A percentile compares a stretch with the other conserved stretches of the same genome.
Conservation (phyloP, 176 grass and related monocot genomes). For the Eragrostis curvula region DNA sequence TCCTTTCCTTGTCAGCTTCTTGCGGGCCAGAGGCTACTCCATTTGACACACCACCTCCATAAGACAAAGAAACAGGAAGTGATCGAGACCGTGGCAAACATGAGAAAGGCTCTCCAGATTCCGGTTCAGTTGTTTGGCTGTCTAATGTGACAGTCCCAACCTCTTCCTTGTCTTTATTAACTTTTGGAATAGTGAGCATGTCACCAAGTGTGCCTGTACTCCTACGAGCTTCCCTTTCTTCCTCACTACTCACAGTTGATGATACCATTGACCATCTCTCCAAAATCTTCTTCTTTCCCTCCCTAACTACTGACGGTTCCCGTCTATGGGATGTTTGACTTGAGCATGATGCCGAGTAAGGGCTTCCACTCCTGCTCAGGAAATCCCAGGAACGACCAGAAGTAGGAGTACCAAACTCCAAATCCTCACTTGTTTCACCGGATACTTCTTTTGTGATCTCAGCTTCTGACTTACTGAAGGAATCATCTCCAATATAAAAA, state of each 20-base stretch:
- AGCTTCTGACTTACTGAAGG: slow-evolving; percentile 68
- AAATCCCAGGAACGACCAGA: slow-evolving; percentile 84
- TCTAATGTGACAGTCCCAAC: slow-evolving; percentile 26
- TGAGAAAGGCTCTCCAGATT: slow-evolving; percentile 41
- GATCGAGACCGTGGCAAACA: slow-evolving; percentile 78
- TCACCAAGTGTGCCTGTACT: slow-evolving; percentile 79
- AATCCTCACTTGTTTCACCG: slow-evolving; percentile 63
- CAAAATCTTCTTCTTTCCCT: slow-evolving; percentile 84
- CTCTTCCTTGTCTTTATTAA: slow-evolving; percentile 57
- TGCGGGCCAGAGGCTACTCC: slow-evolving; percentile 30
- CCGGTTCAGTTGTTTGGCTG: slow-evolving; percentile 33
- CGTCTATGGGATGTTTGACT: slow-evolving; percentile 53
- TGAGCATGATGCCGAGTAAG: slow-evolving; percentile 70
- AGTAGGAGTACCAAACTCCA: slow-evolving; percentile 71
- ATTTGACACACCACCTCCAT: slow-evolving; percentile 43
- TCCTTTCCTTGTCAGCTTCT: slow-evolving; percentile 59
- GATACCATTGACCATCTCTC: slow-evolving; percentile 86
- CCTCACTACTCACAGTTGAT: slow-evolving; percentile 48
- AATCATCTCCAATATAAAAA: slow-evolving; percentile 57
- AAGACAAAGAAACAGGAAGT: slow-evolving; percentile 65
- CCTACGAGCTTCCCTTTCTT: slow-evolving; percentile 59
- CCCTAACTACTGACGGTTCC: slow-evolving; percentile 72
- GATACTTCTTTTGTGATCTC: slow-evolving; percentile 67
- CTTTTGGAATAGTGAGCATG: slow-evolving; percentile 80
- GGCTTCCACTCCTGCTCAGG: slow-evolving; percentile 67